Evolutionary conservation across 306 rosid genomes (phyloP).

Genomic region (Vicia faba): DNA sequence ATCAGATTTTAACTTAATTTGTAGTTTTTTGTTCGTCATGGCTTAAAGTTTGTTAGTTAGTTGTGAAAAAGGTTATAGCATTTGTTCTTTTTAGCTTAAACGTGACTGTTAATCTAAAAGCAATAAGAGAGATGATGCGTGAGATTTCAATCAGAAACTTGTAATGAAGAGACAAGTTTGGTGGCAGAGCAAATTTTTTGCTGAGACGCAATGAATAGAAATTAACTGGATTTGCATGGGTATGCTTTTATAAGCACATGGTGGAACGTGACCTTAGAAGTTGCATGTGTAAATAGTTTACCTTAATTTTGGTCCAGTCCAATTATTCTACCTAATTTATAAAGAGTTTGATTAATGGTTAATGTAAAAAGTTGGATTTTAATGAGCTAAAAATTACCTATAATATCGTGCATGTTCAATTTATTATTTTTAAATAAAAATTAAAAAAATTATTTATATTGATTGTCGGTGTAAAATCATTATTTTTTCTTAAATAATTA

Average conservation of each 20-base stretch:
- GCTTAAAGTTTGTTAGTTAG: slow-evolving; percentile 29
- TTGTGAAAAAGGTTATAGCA: slow-evolving; percentile 4
- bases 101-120: slow-evolving; percentile 5
- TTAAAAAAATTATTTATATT: no score
- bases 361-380: no score
- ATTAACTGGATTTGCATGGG: slow-evolving; percentile 8
- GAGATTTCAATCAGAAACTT: background rate
- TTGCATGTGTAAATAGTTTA: slow-evolving; percentile 5
- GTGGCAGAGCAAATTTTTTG: slow-evolving; percentile 16
- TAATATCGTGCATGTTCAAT: no score
- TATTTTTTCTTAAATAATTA: no score
- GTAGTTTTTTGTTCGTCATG: slow-evolving; percentile 10
- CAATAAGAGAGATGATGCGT: slow-evolving; percentile 13
- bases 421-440: no score
- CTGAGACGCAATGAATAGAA: slow-evolving; percentile 43
- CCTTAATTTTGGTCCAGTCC: background rate
- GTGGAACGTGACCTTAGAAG: background rate
- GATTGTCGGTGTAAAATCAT: no score
- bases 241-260: slow-evolving; percentile 30
- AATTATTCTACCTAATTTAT: background rate
- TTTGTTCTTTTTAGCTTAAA: background rate
- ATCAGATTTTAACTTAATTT: slow-evolving; percentile 30
- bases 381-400: no score
- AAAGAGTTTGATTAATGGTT: no score
- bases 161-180: slow-evolving; percentile 11